Evolutionary conservation across 225 moss, liverwort and hornwort species (phyloP).

Genomic region (Pseudoscleropodium purum): DNA sequence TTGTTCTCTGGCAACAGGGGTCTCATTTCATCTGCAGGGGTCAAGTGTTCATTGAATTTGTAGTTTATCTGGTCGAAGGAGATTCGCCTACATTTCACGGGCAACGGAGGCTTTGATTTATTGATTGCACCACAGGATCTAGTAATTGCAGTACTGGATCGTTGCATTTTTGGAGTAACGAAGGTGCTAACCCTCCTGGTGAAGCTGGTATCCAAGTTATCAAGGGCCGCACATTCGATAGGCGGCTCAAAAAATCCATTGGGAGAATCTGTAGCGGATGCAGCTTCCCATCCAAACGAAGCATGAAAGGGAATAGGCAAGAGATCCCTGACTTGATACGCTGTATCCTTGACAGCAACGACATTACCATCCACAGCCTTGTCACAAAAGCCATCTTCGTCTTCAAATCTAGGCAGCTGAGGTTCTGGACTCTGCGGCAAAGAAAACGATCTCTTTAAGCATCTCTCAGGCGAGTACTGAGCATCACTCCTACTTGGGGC

Average conservation of each 20-base stretch:
- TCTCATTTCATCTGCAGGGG: not conserved
- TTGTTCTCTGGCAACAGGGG: not conserved
- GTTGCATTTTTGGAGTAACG: conserved; percentile 2
- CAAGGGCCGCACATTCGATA: not conserved
- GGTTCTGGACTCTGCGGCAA: not conserved
- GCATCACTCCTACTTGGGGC: not conserved
- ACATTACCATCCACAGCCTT: conserved; percentile 33
- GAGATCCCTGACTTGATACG: not conserved
- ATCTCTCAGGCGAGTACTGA: not conserved
- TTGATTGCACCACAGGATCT: conserved; percentile 12
- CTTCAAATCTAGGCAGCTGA: not conserved
- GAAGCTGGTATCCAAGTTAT: not conserved
- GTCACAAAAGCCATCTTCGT: conserved; percentile 25
- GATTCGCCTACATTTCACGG: conserved; percentile 10
- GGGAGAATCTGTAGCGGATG: not conserved
- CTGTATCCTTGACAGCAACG: conserved; percentile 10
- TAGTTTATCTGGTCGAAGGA: conserved; percentile 24
- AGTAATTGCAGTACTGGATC: not conserved
- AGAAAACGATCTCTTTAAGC: not conserved
- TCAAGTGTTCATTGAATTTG: not conserved
- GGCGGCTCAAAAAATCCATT: not conserved
- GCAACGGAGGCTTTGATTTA: conserved; percentile 16
- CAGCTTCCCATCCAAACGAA: conserved; percentile 3
- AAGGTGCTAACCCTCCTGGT: not conserved
- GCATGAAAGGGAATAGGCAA: not conserved